phyloP scores from a whole-genome alignment of 192 early-diverging fungal genomes.

The Chytriomyces confervae region DNA sequence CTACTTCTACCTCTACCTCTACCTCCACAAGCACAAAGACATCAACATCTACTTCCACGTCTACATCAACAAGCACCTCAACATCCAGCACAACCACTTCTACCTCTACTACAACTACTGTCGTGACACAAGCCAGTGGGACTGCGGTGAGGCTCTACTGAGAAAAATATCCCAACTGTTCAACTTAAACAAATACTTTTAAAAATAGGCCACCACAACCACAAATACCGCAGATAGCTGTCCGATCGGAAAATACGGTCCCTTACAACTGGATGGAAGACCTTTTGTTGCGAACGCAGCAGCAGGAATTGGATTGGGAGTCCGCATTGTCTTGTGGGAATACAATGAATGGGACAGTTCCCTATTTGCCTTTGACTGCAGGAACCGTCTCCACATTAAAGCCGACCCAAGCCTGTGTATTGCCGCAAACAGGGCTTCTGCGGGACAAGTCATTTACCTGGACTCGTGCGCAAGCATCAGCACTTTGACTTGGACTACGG shows the following conservation, averaged over 20 bases:
- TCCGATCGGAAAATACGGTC: neutral
- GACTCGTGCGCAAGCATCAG: neutral
- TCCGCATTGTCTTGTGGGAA: neutral
- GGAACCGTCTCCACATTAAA: neutral
- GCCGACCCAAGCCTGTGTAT: constrained; percentile 2
- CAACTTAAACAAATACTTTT: no score
- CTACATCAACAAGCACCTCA: neutral
- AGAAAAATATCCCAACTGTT: no score
- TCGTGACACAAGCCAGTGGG: neutral
- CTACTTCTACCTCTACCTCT: neutral
- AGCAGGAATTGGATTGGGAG: neutral
- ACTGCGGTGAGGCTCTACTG: neutral
- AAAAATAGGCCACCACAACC: no score
- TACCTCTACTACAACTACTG: constrained; percentile 9
- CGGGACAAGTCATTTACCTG: neutral
- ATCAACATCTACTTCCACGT: constrained; percentile 15
- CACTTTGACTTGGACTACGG: neutral
- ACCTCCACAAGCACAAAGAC: neutral
- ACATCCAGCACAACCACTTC: constrained; percentile 12
- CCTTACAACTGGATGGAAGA: neutral
- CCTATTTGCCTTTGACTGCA: constrained; percentile 5
- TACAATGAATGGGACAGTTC: neutral
- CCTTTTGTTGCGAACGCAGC: neutral
- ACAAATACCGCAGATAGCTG: neutral
- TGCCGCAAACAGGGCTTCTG: neutral